A percentile compares a stretch with the other conserved stretches of the same genome.
Conservation (phyloP, 225 moss, liverwort and hornwort genomes). For the Asterella californica region DNA sequence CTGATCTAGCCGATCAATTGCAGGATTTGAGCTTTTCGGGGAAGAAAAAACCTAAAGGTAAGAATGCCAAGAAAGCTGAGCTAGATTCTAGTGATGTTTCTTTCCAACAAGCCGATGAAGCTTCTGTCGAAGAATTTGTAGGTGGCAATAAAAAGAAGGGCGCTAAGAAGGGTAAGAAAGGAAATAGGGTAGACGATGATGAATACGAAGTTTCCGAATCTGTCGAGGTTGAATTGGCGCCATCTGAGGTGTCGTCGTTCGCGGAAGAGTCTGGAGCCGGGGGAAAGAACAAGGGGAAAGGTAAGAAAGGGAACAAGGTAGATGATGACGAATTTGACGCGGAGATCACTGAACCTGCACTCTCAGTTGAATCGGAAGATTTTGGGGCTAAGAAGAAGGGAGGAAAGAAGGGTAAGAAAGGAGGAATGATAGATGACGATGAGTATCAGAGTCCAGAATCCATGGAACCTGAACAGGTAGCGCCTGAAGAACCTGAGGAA, state of each 20-base stretch:
- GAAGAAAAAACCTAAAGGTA: conserved; percentile 53
- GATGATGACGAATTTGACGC: conserved; percentile 40
- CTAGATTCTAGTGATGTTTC: conserved; percentile 15
- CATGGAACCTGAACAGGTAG: conserved; percentile 12
- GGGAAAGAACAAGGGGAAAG: conserved; percentile 27
- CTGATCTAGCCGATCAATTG: conserved; percentile 26
- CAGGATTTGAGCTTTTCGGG: conserved; percentile 40
- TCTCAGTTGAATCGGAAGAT: conserved; percentile 17
- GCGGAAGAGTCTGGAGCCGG: conserved; percentile 4
- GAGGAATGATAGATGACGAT: conserved; percentile 32
- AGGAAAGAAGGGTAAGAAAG: conserved; percentile 45
- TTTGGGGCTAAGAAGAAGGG: conserved; percentile 37
- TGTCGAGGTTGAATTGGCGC: conserved; percentile 11
- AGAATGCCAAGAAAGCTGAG: conserved; percentile 20
- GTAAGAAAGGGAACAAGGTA: conserved; percentile 43
- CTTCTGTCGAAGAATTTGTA: conserved; percentile 2
- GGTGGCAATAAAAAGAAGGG: conserved; percentile 31
- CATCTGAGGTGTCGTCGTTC: neutral
- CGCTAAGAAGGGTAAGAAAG: conserved; percentile 38
- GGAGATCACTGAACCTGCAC: neutral
- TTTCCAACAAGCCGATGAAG: conserved; percentile 11
- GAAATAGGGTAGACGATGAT: conserved; percentile 25
- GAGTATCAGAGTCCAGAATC: conserved; percentile 24
- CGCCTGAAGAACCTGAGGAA: conserved; percentile 30
- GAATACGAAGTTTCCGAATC: conserved; percentile 22